Conservation (phyloP, 148 eudicot species). For the Limonium bicolor region DNA sequence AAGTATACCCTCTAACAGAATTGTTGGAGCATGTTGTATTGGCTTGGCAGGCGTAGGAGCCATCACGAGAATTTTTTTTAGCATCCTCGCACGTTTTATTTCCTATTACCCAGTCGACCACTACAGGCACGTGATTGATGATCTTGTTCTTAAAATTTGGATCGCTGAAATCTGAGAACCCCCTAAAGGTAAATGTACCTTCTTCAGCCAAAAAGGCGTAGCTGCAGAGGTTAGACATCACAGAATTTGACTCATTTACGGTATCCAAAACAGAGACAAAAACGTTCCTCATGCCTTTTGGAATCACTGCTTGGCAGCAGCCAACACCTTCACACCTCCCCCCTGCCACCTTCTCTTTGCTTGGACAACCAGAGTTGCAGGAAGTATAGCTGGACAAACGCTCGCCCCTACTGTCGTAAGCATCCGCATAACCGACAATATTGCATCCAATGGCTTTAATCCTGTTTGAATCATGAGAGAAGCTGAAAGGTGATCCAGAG, state of each 20-base stretch:
- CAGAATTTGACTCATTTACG: neutral
- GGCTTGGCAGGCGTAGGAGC: constrained; percentile 7
- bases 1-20: constrained; percentile 13
- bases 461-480: neutral
- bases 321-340: neutral
- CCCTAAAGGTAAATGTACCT: neutral
- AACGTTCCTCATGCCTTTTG: neutral
- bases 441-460: neutral
- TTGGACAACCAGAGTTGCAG: neutral
- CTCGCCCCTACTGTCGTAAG: neutral
- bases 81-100: constrained; percentile 11
- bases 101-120: constrained; percentile 21
- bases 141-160: neutral
- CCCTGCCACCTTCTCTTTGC: neutral
- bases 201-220: constrained; percentile 4
- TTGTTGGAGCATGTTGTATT: constrained; percentile 13
- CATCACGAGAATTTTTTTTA: neutral
- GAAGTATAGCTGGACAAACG: neutral
- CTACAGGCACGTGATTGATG: constrained; percentile 3
- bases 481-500: neutral
- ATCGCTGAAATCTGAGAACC: constrained; percentile 3
- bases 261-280: neutral
- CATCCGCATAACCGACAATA: neutral
- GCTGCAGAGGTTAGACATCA: neutral
- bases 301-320: neutral